Conservation (phyloP, 2,329 filamentous ascomycete species). For the Exserohilum turcica region DNA sequence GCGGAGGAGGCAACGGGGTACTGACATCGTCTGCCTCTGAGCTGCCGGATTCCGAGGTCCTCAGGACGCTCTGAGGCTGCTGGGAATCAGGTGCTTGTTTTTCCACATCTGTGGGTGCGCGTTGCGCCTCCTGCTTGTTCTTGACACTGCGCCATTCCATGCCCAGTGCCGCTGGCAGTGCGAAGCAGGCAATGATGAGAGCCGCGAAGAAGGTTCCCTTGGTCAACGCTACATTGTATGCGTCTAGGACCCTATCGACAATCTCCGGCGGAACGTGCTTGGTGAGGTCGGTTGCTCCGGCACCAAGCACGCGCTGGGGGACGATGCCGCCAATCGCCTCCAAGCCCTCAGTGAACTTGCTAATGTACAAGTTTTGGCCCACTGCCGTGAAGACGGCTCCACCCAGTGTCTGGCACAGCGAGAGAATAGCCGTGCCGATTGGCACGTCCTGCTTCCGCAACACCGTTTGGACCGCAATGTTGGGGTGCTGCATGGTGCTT, state of each 20-base stretch:
- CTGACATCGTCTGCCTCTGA: not conserved
- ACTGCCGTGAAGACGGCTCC: slow-evolving; percentile 54
- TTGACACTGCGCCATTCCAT: slow-evolving; percentile 73
- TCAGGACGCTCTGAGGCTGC: not conserved
- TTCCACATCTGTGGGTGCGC: slow-evolving; percentile 17
- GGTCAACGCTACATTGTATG: slow-evolving; percentile 39
- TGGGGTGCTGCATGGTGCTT: slow-evolving; percentile 53
- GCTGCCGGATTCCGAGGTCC: not conserved
- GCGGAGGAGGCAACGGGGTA: slow-evolving; percentile 11
- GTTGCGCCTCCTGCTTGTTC: slow-evolving; percentile 37
- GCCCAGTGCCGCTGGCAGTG: slow-evolving; percentile 58
- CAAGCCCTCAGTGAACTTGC: slow-evolving; percentile 48
- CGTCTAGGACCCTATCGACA: slow-evolving; percentile 23
- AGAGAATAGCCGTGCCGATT: slow-evolving; percentile 52
- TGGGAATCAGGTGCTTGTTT: slow-evolving; percentile 4
- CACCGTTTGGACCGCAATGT: slow-evolving; percentile 52
- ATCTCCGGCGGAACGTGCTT: slow-evolving; percentile 28
- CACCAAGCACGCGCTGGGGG: slow-evolving; percentile 46
- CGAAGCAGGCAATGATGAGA: slow-evolving; percentile 60
- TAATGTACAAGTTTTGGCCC: slow-evolving; percentile 54
- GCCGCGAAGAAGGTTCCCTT: slow-evolving; percentile 61
- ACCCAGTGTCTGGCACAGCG: slow-evolving; percentile 53
- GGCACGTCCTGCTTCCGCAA: slow-evolving; percentile 49
- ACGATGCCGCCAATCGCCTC: slow-evolving; percentile 46
- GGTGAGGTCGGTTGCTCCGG: slow-evolving; percentile 64